A percentile compares a stretch with the other conserved stretches of the same genome.
Evolutionary conservation across 1,284 basidiomycete genomes (phyloP).

Genomic region (Flammula alnicola): DNA sequence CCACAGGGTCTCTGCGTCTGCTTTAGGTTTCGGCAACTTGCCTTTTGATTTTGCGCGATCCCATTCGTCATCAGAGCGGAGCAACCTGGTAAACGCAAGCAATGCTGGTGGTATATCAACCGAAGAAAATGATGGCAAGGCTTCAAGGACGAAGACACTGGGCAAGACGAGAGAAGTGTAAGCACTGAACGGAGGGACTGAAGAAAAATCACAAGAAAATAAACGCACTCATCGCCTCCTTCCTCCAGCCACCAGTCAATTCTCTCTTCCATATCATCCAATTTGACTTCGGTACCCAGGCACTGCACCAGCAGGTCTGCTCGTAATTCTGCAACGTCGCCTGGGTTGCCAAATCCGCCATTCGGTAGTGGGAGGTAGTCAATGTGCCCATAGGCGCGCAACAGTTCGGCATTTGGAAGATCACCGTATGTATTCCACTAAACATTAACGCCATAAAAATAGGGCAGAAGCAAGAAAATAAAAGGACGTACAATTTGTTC

Average conservation of each 20-base stretch:
- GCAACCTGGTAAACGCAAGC: conserved; percentile 72
- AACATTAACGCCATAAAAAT: conserved; percentile 34
- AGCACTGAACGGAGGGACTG: neutral
- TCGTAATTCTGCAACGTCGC: conserved; percentile 85
- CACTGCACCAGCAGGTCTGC: conserved; percentile 75
- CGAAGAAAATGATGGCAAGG: conserved; percentile 17
- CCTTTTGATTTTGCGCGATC: conserved; percentile 65
- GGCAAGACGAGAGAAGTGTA: conserved; percentile 5
- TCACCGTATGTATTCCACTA: conserved; percentile 97
- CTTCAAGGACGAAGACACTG: conserved; percentile 68
- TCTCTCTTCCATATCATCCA: conserved; percentile 51
- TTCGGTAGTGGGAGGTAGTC: conserved; percentile 69
- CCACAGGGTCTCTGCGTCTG: conserved; percentile 53
- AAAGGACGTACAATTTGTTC: conserved; percentile 81
- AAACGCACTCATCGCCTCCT: conserved; percentile 86
- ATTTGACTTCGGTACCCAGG: conserved; percentile 12
- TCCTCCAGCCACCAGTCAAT: conserved; percentile 95
- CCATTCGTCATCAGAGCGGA: conserved; percentile 67
- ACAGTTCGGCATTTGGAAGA: conserved; percentile 92
- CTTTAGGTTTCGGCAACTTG: conserved; percentile 79
- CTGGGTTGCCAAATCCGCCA: conserved; percentile 71
- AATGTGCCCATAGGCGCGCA: conserved; percentile 93
- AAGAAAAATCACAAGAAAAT: neutral
- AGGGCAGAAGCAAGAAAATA: conserved; percentile 41
- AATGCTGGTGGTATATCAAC: conserved; percentile 65